phyloP scores from a whole-genome alignment of 2,329 filamentous ascomycete species.

The Metarhizium sp. region DNA sequence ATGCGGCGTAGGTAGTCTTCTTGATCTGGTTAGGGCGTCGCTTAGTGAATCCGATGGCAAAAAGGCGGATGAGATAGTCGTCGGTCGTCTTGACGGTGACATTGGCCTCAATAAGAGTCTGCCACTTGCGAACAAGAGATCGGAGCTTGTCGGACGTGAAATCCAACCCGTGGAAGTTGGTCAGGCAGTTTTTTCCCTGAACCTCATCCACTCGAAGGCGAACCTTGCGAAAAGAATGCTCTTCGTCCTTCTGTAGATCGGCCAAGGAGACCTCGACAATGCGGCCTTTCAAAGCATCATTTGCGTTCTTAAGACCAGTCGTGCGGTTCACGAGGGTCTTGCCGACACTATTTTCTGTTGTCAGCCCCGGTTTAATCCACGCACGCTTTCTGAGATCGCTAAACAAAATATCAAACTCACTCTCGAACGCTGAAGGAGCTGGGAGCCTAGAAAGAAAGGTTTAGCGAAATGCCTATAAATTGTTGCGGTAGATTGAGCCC shows the following conservation, averaged over 20 bases:
- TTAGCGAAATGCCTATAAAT: conserved; percentile 5
- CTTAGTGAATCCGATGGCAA: conserved; percentile 99
- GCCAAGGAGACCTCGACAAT: conserved; percentile 98
- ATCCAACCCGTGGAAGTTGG: conserved; percentile 99
- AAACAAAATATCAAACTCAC: conserved; percentile 48
- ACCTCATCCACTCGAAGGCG: conserved; percentile 98
- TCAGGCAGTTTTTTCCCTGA: conserved; percentile 99
- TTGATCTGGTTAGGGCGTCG: conserved; percentile 98
- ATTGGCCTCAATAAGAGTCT: conserved; percentile 98
- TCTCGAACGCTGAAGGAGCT: conserved; percentile 94
- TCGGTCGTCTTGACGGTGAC: conserved; percentile 99
- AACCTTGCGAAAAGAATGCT: conserved; percentile 99
- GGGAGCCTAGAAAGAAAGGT: conserved; percentile 54
- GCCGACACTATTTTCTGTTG: conserved; percentile 62
- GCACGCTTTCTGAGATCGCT: background rate
- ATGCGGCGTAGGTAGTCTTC: conserved; percentile 98
- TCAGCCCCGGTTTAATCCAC: background rate
- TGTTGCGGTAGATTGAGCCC: conserved; percentile 17
- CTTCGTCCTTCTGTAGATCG: conserved; percentile 99
- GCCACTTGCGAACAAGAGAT: conserved; percentile 99
- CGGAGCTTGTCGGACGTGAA: conserved; percentile 99
- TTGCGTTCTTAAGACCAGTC: conserved; percentile 99
- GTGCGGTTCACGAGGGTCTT: conserved; percentile 99
- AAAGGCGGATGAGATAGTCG: conserved; percentile 98
- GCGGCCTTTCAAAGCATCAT: conserved; percentile 96